Evolutionary conservation across 176 grass and related monocot genomes (phyloP).

Genomic region (Aechmea fasciata): DNA sequence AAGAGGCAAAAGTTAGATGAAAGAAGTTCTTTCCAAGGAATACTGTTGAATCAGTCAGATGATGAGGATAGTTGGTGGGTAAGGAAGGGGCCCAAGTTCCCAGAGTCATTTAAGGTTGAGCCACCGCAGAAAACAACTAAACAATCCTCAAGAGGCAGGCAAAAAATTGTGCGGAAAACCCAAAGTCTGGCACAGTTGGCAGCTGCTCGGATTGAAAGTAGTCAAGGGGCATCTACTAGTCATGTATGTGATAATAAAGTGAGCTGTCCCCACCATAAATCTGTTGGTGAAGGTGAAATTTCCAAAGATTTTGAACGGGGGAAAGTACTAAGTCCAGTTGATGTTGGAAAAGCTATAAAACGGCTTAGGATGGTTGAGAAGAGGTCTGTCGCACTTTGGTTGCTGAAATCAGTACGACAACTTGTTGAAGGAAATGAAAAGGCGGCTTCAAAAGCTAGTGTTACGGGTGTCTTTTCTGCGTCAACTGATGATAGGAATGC

Average conservation of each 20-base stretch:
- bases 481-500: constrained; percentile 42
- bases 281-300: constrained; percentile 46
- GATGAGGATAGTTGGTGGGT: constrained; percentile 98
- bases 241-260: constrained; percentile 94
- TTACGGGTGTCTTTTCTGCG: constrained; percentile 36
- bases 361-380: constrained; percentile 85
- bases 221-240: constrained; percentile 92
- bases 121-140: constrained; percentile 54
- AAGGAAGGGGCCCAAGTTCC: constrained; percentile 65
- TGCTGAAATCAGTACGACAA: constrained; percentile 71
- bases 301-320: constrained; percentile 52
- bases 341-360: constrained; percentile 72
- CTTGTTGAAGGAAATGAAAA: constrained; percentile 89
- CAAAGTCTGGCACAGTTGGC: constrained; percentile 92
- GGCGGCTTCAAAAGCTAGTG: constrained; percentile 46
- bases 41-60: constrained; percentile 55
- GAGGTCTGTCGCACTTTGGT: constrained; percentile 78
- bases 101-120: constrained; percentile 72
- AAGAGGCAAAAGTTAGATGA: constrained; percentile 73
- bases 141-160: constrained; percentile 70
- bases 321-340: constrained; percentile 38
- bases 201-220: constrained; percentile 81
- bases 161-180: constrained; percentile 73
- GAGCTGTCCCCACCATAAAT: constrained; percentile 76
- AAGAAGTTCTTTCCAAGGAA: constrained; percentile 37